Evolutionary conservation across 2,329 filamentous ascomycete genomes (phyloP).

Genomic region (Tolypocladium pustulatum): DNA sequence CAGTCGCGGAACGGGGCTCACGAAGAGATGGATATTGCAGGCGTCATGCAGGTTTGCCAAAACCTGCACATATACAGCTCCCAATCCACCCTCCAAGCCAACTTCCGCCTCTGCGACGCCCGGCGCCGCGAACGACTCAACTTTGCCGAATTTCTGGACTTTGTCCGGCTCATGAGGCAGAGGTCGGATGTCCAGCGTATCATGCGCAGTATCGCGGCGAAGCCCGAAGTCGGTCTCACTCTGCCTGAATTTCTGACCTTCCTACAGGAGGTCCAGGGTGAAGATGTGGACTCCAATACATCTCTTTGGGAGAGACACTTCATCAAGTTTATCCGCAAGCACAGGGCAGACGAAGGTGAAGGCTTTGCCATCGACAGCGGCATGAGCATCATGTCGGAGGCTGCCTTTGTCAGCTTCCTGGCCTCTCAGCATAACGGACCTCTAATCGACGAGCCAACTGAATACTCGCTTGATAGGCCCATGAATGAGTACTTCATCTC

Average conservation of each 20-base stretch:
- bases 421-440: conserved; percentile 64
- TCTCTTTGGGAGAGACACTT: conserved; percentile 64
- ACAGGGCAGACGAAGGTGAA: conserved; percentile 35
- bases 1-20: conserved; percentile 41
- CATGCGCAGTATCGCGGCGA: conserved; percentile 50
- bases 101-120: conserved; percentile 65
- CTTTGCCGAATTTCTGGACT: conserved; percentile 72
- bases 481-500: conserved; percentile 97
- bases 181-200: conserved; percentile 71
- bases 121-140: conserved; percentile 55
- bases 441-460: conserved; percentile 47
- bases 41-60: conserved; percentile 75
- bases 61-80: conserved; percentile 89
- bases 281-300: conserved; percentile 60
- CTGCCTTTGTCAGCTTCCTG: conserved; percentile 68
- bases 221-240: conserved; percentile 55
- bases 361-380: conserved; percentile 34
- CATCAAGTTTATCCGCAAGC: conserved; percentile 53
- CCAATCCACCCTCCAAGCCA: conserved; percentile 58
- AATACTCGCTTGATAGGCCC: conserved; percentile 64
- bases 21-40: conserved; percentile 65
- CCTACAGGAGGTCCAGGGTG: conserved; percentile 60
- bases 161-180: conserved; percentile 74
- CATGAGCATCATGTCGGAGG: conserved; percentile 55
- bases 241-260: conserved; percentile 67